A percentile compares a stretch with the other conserved stretches of the same genome.
Evolutionary conservation across 2,329 filamentous ascomycete genomes (phyloP).

Genomic region (Akanthomyces lecanii): DNA sequence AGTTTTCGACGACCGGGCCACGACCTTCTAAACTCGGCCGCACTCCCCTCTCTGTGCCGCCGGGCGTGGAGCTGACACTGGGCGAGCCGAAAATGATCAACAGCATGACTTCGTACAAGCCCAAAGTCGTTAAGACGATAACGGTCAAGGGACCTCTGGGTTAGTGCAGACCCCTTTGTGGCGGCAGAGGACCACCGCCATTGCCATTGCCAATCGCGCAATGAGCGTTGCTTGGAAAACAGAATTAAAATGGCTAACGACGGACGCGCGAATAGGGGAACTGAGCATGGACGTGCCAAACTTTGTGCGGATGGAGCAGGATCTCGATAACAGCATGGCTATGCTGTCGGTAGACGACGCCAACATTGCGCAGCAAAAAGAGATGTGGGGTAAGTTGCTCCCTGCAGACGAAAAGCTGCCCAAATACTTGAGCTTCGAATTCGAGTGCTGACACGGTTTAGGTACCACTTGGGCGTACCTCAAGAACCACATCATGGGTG

Average conservation of each 20-base stretch:
- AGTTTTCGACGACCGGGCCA: slow-evolving; percentile 67
- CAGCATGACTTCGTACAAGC: slow-evolving; percentile 56
- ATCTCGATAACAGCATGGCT: slow-evolving; percentile 59
- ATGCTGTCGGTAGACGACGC: slow-evolving; percentile 66
- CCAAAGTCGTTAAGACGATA: slow-evolving; percentile 61
- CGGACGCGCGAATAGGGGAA: slow-evolving; percentile 50
- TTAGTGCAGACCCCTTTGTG: slow-evolving; percentile 34
- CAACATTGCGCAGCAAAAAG: slow-evolving; percentile 68
- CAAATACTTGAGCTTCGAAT: neutral
- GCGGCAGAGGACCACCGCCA: neutral
- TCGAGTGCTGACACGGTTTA: slow-evolving; percentile 32
- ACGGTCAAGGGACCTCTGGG: slow-evolving; percentile 78
- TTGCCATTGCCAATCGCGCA: neutral
- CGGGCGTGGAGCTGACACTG: slow-evolving; percentile 73
- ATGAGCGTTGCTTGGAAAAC: neutral
- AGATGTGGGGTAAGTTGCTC: slow-evolving; percentile 83
- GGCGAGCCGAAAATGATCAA: slow-evolving; percentile 55
- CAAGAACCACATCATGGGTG: slow-evolving; percentile 85
- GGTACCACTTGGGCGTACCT: slow-evolving; percentile 88
- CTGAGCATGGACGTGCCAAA: slow-evolving; percentile 74
- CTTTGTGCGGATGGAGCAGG: slow-evolving; percentile 69
- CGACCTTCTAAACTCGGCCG: slow-evolving; percentile 79
- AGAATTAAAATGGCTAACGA: slow-evolving; percentile 20
- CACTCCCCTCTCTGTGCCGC: slow-evolving; percentile 74
- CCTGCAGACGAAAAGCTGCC: neutral